Percentiles rank a stretch among this genome's conserved stretches.
These are phyloP conservation scores for Myxozyma nipponensis DNA, from an alignment of 805 yeast genomes.

Conservation along the genomic window DNA sequence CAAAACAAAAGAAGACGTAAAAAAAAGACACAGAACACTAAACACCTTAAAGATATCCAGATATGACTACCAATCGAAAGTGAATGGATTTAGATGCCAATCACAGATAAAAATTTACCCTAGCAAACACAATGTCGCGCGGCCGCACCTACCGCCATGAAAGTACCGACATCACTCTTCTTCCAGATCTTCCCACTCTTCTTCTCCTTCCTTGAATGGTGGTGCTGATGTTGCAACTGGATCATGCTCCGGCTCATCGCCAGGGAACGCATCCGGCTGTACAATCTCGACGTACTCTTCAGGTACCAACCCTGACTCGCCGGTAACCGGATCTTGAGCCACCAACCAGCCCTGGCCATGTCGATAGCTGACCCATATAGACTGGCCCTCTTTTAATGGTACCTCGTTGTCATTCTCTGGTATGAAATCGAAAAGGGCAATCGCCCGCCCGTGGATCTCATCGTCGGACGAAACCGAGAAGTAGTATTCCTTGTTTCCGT, in stretches of 20 bases:
- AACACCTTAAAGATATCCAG: no score
- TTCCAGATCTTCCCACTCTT: slow-evolving; percentile 30
- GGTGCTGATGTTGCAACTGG: no score
- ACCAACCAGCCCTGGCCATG: slow-evolving; percentile 99
- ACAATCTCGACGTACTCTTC: slow-evolving; percentile 78
- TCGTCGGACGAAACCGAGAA: slow-evolving; percentile 30
- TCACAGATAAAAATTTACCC: no score
- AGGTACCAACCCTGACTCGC: slow-evolving; percentile 86
- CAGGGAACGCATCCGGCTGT: slow-evolving; percentile 30
- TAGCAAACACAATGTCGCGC: no score
- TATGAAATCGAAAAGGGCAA: slow-evolving; percentile 81
- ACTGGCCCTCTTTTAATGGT: slow-evolving; percentile 70
- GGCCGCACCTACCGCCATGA: no score
- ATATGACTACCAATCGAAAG: no score
- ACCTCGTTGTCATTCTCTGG: slow-evolving; percentile 96
- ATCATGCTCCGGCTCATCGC: no score
- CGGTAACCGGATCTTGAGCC: slow-evolving; percentile 66
- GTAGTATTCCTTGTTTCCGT: slow-evolving; percentile 35
- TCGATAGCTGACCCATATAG: slow-evolving; percentile 77
- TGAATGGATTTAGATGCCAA: no score
- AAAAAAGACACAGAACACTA: no score
- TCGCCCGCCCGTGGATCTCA: slow-evolving; percentile 60
- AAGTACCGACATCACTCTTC: background rate
- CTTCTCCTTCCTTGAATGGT: slow-evolving; percentile 33
- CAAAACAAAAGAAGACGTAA: no score